Conservation (phyloP, 306 rosid species). For the Pyrus bretschneideri region DNA sequence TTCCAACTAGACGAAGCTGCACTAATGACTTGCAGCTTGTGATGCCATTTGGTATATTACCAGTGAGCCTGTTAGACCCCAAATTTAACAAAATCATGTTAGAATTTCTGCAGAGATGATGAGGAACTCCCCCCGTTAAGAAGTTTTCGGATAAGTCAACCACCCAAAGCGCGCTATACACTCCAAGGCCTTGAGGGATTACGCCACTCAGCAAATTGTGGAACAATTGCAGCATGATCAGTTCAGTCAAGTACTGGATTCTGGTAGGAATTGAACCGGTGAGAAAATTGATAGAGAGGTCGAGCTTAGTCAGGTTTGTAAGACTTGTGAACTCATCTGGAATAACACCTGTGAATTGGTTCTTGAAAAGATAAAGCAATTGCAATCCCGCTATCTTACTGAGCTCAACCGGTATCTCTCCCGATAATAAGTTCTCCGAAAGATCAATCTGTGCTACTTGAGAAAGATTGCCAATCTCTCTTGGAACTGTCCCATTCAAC, state of each 20-base stretch:
- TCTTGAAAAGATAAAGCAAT: slow-evolving; percentile 66
- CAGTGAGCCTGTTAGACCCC: slow-evolving; percentile 50
- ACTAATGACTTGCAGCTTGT: slow-evolving; percentile 52
- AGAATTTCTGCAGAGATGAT: slow-evolving; percentile 47
- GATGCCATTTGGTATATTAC: slow-evolving; percentile 60
- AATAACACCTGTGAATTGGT: slow-evolving; percentile 61
- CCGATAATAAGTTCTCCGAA: slow-evolving; percentile 58
- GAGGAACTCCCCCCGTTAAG: slow-evolving; percentile 63
- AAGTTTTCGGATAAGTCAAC: slow-evolving; percentile 71
- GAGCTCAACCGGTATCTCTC: slow-evolving; percentile 62
- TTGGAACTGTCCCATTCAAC: slow-evolving; percentile 74
- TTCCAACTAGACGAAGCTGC: slow-evolving; percentile 54
- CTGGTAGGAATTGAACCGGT: slow-evolving; percentile 61
- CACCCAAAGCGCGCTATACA: slow-evolving; percentile 72
- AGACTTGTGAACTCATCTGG: slow-evolving; percentile 53
- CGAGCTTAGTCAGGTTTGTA: slow-evolving; percentile 51
- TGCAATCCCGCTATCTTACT: slow-evolving; percentile 43
- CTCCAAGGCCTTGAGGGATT: slow-evolving; percentile 66
- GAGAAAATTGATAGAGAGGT: slow-evolving; percentile 68
- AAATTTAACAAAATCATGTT: slow-evolving; percentile 52
- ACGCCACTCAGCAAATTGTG: slow-evolving; percentile 48
- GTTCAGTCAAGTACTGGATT: slow-evolving; percentile 43
- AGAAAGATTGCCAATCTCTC: slow-evolving; percentile 76
- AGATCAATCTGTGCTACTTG: slow-evolving; percentile 49
- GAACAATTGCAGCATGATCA: slow-evolving; percentile 67